Percentiles rank a stretch among this genome's conserved stretches.
These are phyloP conservation scores for Colletotrichum cuscutae DNA, from an alignment of 2,329 filamentous ascomycete species.

Conservation along the genomic window DNA sequence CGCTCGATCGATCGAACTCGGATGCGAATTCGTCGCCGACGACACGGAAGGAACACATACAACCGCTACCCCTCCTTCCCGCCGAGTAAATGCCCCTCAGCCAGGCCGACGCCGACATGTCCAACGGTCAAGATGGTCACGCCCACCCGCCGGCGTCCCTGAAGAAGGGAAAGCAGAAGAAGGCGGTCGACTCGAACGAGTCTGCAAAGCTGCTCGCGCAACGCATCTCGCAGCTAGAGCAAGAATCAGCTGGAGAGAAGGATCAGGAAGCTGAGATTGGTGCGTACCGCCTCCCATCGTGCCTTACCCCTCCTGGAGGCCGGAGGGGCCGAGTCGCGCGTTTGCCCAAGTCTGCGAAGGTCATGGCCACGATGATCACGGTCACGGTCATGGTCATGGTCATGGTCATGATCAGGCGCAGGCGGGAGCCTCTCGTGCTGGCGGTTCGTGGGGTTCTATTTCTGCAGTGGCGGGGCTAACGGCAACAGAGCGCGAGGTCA, in stretches of 20 bases:
- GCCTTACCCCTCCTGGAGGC: slow-evolving; percentile 17
- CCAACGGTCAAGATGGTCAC: slow-evolving; percentile 55
- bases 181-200: slow-evolving; percentile 85
- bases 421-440: background rate
- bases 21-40: slow-evolving; percentile 34
- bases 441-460: slow-evolving; percentile 6
- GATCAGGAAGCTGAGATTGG: slow-evolving; percentile 97
- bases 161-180: slow-evolving; percentile 89
- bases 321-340: slow-evolving; percentile 27
- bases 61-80: slow-evolving; percentile 8
- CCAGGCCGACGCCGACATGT: slow-evolving; percentile 52
- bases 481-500: slow-evolving; percentile 85
- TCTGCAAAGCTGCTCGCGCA: slow-evolving; percentile 91
- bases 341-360: background rate
- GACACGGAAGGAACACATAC: background rate
- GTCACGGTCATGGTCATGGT: too few relatives aligned
- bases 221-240: slow-evolving; percentile 94
- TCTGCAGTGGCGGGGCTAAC: slow-evolving; percentile 40
- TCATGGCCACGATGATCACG: too few relatives aligned
- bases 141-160: slow-evolving; percentile 52
- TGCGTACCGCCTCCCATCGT: slow-evolving; percentile 50
- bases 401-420: background rate
- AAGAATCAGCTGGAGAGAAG: slow-evolving; percentile 91
- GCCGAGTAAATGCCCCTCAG: slow-evolving; percentile 49
- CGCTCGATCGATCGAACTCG: slow-evolving; percentile 30